A percentile compares a stretch with the other conserved stretches of the same genome.
These are phyloP conservation scores for Pleurotus tuoliensis DNA, from an alignment of 768 basidiomycete genomes.

Conservation along the genomic window DNA sequence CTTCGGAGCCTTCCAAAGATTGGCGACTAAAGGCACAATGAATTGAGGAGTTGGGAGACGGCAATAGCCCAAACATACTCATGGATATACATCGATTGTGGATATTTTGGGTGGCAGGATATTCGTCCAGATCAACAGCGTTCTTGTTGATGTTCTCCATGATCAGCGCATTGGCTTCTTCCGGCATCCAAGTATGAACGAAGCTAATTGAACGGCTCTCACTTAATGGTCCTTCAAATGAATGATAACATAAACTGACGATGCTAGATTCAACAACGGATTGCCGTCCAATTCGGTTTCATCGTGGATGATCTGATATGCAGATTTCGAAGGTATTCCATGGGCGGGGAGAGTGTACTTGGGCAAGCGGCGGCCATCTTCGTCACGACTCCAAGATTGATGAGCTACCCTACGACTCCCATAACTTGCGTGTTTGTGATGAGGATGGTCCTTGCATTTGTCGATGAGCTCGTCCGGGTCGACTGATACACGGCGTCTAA, in stretches of 20 bases:
- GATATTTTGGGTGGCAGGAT: conserved; percentile 51
- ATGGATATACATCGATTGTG: conserved; percentile 54
- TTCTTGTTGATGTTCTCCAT: conserved; percentile 65
- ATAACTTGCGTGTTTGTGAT: conserved; percentile 28
- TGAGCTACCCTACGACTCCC: conserved; percentile 23
- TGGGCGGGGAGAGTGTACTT: conserved; percentile 43
- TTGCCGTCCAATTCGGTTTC: conserved; percentile 57
- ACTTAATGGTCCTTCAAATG: not conserved
- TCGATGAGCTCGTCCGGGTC: conserved; percentile 48
- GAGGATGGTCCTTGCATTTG: conserved; percentile 33
- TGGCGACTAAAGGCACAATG: conserved; percentile 32
- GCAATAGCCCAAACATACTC: conserved; percentile 27
- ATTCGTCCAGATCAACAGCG: conserved; percentile 65
- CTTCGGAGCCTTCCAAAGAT: conserved; percentile 64
- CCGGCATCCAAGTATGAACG: conserved; percentile 58
- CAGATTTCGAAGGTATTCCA: conserved; percentile 40
- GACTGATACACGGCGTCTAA: conserved; percentile 22
- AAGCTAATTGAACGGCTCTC: conserved; percentile 24
- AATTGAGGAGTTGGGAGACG: not conserved
- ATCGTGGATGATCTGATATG: conserved; percentile 49
- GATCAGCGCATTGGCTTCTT: conserved; percentile 50
- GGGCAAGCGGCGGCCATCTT: conserved; percentile 33
- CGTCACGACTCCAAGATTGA: conserved; percentile 36
- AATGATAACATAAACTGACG: conserved; percentile 35
- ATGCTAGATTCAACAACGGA: conserved; percentile 59